Evolutionary conservation across 768 basidiomycete genomes (phyloP), one percentile per base, ranked within the genome.

Genomic region (Kwoniella europaea): DNA sequence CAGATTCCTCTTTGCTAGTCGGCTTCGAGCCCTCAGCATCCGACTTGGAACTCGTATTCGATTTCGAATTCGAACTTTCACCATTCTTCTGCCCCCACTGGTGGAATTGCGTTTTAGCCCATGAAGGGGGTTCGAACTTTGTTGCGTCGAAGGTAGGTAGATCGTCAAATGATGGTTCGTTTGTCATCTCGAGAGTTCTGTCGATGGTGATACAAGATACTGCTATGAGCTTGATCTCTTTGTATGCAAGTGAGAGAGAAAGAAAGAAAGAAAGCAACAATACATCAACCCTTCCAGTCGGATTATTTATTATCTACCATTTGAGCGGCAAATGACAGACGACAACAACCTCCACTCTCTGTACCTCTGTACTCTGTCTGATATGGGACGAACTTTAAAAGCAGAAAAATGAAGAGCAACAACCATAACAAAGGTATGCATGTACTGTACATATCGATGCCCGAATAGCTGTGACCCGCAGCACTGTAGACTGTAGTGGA

Each of bases 61-160:
- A 27, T 22, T n/a, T 22, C 2, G 63, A 62, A 20, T 66, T 70
- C 0, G 61, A 67, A 50, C 62, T 67, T 29, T 69, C 68, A 10
- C 68, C 71, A 22, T 64, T 65, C 44, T 59, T 71, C 15, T 50
- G 15, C 2, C 63, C 52, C 46, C 52, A 44, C 16, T 68, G 61
- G 59, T 59, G 71, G 12, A 63, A 27, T n/a, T 56, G 56, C 16
- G 65, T 70, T 16, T 59, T 65, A 2, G 77, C 77, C 77, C 77
- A 78, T 42, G 68, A 66, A 20, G 77, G 77, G 24, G 74, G 74
- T 24, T 76, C 61, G 53, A 78, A 78, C 24, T 67, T 62, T 7
- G 55, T 20, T 0, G 72, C 50, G 66, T 78, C 74, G 64, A 74
- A 78, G 53, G 56, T 61, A 18, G 69, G 69, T 12, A 71, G 35